A percentile compares a stretch with the other conserved stretches of the same genome.
phyloP scores from a whole-genome alignment of 345 rosid species.

The Sapria himalayana region DNA sequence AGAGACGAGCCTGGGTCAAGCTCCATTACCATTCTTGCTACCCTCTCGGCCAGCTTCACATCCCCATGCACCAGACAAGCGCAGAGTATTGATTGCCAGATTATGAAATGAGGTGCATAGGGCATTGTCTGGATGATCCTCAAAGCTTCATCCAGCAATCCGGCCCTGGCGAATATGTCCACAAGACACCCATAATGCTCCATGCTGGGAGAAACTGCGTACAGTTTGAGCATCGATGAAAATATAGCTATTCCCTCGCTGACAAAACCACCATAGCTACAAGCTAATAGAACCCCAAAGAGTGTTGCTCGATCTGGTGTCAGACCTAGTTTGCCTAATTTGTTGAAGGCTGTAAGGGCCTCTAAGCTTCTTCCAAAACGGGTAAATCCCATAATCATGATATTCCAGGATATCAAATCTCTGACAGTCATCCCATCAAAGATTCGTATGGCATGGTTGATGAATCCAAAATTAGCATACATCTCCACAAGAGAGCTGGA shows the following conservation, averaged over 20 bases:
- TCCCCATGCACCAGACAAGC: slow-evolving; percentile 18
- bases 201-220: slow-evolving; percentile 17
- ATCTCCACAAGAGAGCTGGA: slow-evolving; percentile 44
- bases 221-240: slow-evolving; percentile 26
- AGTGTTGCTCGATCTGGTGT: slow-evolving; percentile 39
- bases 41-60: slow-evolving; percentile 17
- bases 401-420: slow-evolving; percentile 57
- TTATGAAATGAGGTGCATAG: slow-evolving; percentile 16
- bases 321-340: slow-evolving; percentile 18
- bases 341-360: slow-evolving; percentile 20
- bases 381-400: slow-evolving; percentile 37
- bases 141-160: slow-evolving; percentile 26
- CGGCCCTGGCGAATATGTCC: slow-evolving; percentile 25
- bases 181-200: slow-evolving; percentile 43
- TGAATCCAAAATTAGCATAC: slow-evolving; percentile 32
- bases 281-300: slow-evolving; percentile 38
- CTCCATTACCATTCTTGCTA: slow-evolving; percentile 28
- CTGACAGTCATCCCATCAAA: slow-evolving; percentile 19
- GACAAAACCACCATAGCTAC: slow-evolving; percentile 28
- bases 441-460: slow-evolving; percentile 24
- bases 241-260: slow-evolving; percentile 29
- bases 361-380: slow-evolving; percentile 23
- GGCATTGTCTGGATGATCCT: slow-evolving; percentile 22
- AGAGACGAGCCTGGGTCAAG: slow-evolving; percentile 19
- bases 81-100: slow-evolving; percentile 26